phyloP scores from a whole-genome alignment of 176 grass and related monocot species.

The Rhynchospora pubera region DNA sequence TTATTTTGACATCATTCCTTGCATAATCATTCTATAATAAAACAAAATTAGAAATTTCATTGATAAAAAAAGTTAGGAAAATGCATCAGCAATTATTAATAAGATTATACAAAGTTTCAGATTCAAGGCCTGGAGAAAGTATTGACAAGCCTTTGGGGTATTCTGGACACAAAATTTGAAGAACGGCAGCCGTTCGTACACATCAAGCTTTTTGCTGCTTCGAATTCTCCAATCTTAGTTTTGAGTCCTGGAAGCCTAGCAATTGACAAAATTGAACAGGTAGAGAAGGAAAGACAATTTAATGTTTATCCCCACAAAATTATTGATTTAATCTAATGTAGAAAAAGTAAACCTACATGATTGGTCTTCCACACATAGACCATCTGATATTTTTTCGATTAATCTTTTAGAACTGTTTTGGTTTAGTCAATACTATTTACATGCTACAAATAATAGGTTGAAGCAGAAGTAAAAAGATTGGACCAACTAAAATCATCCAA shows the following conservation, averaged over 20 bases:
- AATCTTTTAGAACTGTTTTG: neutral
- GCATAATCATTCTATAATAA: neutral
- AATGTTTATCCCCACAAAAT: neutral
- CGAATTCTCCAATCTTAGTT: slow-evolving; percentile 36
- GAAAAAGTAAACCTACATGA: neutral
- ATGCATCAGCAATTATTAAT: neutral
- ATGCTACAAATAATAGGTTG: slow-evolving; percentile 44
- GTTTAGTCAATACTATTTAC: neutral
- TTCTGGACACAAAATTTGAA: slow-evolving; percentile 64
- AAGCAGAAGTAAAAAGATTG: slow-evolving; percentile 80
- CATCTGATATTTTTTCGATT: neutral
- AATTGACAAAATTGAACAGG: slow-evolving; percentile 73
- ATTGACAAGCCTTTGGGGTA: slow-evolving; percentile 80
- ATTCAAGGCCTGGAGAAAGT: slow-evolving; percentile 69
- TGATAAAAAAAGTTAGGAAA: slow-evolving; percentile 17
- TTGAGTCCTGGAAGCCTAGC: slow-evolving; percentile 69
- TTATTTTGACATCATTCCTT: neutral
- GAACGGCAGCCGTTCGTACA: slow-evolving; percentile 64
- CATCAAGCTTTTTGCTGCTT: slow-evolving; percentile 40
- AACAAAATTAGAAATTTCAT: neutral
- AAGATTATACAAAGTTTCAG: slow-evolving; percentile 39
- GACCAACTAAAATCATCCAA: slow-evolving; percentile 86
- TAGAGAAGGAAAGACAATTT: slow-evolving; percentile 27
- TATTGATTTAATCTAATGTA: neutral
- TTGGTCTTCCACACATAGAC: neutral